phyloP scores from a whole-genome alignment of 192 early-diverging fungal species.

The Gaertneriomyces sp. region DNA sequence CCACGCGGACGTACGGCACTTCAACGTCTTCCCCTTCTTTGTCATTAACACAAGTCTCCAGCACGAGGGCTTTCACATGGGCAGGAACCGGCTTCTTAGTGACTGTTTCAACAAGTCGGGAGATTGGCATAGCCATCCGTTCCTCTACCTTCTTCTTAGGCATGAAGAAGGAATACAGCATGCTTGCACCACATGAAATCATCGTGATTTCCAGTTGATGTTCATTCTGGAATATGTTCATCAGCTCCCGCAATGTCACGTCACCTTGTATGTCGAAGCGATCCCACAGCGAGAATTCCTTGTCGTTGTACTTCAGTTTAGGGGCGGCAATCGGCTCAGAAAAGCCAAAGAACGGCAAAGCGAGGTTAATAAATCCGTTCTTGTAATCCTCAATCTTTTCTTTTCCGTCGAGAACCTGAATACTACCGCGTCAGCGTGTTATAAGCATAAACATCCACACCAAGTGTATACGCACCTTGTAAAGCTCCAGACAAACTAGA shows the following conservation, averaged over 20 bases:
- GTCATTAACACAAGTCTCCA: conserved; percentile 89
- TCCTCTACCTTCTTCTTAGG: conserved; percentile 81
- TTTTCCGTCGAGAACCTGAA: conserved; percentile 62
- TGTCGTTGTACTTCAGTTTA: conserved; percentile 81
- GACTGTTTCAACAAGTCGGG: conserved; percentile 71
- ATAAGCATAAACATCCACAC: not conserved
- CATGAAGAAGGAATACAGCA: conserved; percentile 92
- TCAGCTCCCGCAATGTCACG: conserved; percentile 83
- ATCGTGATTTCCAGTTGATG: conserved; percentile 88
- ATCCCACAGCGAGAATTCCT: conserved; percentile 92
- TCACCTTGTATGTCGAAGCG: conserved; percentile 82
- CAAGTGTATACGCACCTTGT: conserved; percentile 59
- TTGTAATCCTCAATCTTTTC: conserved; percentile 93
- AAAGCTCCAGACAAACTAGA: conserved; percentile 95
- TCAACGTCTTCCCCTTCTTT: conserved; percentile 81
- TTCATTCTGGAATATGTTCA: conserved; percentile 77
- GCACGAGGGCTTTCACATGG: conserved; percentile 79
- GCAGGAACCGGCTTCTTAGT: conserved; percentile 83
- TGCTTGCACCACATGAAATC: conserved; percentile 85
- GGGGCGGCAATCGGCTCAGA: conserved; percentile 93
- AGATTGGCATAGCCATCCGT: conserved; percentile 75
- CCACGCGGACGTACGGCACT: conserved; percentile 48
- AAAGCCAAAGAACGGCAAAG: conserved; percentile 98
- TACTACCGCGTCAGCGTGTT: not conserved
- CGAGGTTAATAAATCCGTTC: conserved; percentile 98